Conservation (phyloP, 345 rosid species). For the Melaleuca alternifolia region DNA sequence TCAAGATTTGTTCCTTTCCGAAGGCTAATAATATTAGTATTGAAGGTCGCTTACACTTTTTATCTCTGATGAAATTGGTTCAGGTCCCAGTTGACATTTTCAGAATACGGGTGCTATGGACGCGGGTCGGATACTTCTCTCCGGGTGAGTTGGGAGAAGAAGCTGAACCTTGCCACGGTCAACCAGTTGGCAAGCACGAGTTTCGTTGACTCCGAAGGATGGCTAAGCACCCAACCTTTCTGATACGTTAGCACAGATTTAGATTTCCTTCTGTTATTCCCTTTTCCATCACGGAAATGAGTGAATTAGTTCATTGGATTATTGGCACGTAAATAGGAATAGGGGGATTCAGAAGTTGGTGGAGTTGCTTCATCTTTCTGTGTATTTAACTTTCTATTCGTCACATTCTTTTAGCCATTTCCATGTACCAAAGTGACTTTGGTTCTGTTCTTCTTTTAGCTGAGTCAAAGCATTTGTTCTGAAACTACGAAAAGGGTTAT, state of each 20-base stretch:
- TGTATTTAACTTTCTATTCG: background rate
- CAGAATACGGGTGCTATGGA: conserved; percentile 24
- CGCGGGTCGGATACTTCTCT: conserved; percentile 28
- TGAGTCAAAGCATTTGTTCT: background rate
- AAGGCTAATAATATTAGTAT: background rate
- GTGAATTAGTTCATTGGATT: background rate
- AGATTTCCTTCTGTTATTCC: background rate
- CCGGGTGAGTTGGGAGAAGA: conserved; percentile 36
- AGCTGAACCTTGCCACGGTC: conserved; percentile 1
- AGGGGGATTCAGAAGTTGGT: background rate
- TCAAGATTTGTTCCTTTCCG: background rate
- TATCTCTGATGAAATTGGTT: background rate
- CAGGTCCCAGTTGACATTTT: conserved; percentile 26
- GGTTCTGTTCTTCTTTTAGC: background rate
- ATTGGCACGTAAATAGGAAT: background rate
- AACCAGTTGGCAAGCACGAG: conserved; percentile 11
- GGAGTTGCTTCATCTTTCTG: background rate
- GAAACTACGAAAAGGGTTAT: background rate
- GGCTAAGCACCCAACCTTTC: conserved; percentile 18
- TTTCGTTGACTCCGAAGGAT: conserved; percentile 40
- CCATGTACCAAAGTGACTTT: background rate
- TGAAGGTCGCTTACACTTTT: background rate
- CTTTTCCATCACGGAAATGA: background rate
- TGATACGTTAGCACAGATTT: background rate
- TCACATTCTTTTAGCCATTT: background rate